Percentiles rank a stretch among this genome's conserved stretches.
phyloP scores from a whole-genome alignment of 495 filamentous ascomycete species.

The Stereocaulon alpinum region DNA sequence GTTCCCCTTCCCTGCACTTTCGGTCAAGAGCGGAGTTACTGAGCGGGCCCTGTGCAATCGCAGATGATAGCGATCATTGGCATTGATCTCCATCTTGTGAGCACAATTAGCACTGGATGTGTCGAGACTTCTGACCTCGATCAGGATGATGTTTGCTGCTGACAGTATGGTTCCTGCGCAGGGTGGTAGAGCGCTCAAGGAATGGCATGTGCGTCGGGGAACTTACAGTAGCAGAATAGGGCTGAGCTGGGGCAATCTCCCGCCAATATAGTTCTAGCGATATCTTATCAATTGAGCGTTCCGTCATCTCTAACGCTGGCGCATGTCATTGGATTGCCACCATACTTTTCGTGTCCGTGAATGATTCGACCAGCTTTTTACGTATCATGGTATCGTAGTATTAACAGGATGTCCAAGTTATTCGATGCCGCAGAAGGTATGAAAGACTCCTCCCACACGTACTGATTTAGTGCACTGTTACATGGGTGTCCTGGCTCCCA shows the following conservation, averaged over 20 bases:
- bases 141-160: too few species aligned
- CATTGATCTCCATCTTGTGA: slow-evolving; percentile 29
- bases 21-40: neutral
- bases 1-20: neutral
- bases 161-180: too few species aligned
- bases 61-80: slow-evolving; percentile 44
- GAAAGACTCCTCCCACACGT: neutral
- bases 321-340: too few species aligned
- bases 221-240: neutral
- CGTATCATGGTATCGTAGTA: neutral
- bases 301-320: too few species aligned
- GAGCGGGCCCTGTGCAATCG: slow-evolving; percentile 72
- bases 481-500: too few species aligned
- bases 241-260: neutral
- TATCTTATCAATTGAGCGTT: too few species aligned
- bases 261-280: too few species aligned
- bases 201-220: neutral
- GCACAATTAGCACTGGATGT: neutral
- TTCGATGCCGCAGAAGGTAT: slow-evolving; percentile 1
- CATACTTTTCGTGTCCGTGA: too few species aligned
- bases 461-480: too few species aligned
- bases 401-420: neutral
- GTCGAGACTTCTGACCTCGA: neutral
- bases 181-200: too few species aligned
- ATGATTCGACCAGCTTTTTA: too few species aligned